Evolutionary conservation across 129 eudicot species (phyloP), one percentile per base, ranked within the genome.

Genomic region (Gnaphalium uliginosum): DNA sequence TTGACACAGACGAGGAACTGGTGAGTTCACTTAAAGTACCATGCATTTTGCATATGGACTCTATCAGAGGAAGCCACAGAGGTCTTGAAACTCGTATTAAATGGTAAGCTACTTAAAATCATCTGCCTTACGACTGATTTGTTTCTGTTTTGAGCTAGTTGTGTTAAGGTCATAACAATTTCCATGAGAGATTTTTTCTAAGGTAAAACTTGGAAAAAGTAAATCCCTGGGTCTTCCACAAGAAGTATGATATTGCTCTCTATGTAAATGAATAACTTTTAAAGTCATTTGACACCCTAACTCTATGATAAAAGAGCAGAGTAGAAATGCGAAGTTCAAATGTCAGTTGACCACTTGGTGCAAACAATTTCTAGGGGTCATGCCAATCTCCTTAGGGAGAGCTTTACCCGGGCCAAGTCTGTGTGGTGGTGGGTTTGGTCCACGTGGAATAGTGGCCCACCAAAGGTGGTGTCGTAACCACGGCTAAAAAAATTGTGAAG

Each of bases 31-130:
- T 9, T 17, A 90, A 84, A 80, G 69, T 80, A 37, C 96, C 96
- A 18, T 86, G 94, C 83, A 90, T 90, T 74, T 73, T 90, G 78
- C 96, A 90, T 78, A 73, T 90, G 96, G 91, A 90, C 74, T 90
- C 96, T 60, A 82, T 90, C 25, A 82, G 81, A 86, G 96, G 96
- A 81, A 86, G 88, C 82, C 96, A 90, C 73, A 84, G 89, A 80
- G 96, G 96, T 58, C 77, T 90, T 23, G 77, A 76, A 67, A 64
- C 76, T 66, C 78, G 81, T 76, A 79, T 90, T 27, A 84, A 56
- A 81, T 51, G 88, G 96, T 88, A 85, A 33, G 75, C 66, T 78
- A 68, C 73, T 33, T 61, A 68, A 63, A 68, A 63, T 33, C 15
- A 73, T 17, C 65, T 65, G 41, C 25, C 9, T 37, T 77, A 39